Evolutionary conservation across 345 rosid species (phyloP), one percentile per base, ranked within the genome.

Genomic region (Populus simonii): DNA sequence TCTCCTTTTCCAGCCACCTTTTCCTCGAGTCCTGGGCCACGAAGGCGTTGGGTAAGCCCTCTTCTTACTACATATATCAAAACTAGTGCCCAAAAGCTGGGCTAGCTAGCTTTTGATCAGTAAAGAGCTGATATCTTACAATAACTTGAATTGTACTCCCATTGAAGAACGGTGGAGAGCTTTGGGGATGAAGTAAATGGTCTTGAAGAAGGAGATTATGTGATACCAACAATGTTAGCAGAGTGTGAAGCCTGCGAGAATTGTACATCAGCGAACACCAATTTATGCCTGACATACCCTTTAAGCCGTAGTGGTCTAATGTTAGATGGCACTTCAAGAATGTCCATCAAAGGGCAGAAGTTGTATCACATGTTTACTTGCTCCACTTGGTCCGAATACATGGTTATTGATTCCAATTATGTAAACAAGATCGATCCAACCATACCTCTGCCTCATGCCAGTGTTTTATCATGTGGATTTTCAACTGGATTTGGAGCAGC

Each of bases 1-100:
- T 23, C 1, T 43, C 15, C 39, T 57, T 79, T 66, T 38, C 43
- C 13, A 89, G 79, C 89, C 85, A 51, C 85, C 86, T 8, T 92
- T 82, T 61, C 94, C 94, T 84, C 86, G 94, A 68, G 88, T 89
- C 81, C 74, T 91, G 17, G 94, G 94, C n/a, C 97, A 91, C 66
- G 97, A 92, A 86, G 97, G 93, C 4, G 93, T 88, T 20, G 94
- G 97, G 97, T 91, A 49, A 82, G 82, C 5, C 8, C 51, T 31
- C 13, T 27, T 27, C 18, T 66, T 25, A 13, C n/a, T 11, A 29
- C 4, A 15, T 62, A 22, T 8, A 10, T 35, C n/a, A 38, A 9
- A 41, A 41, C 45, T 41, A 20, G 29, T 6, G 3, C 22, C 6
- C 35, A 10, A 15, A 65, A 2, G 15, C 35, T 65, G 35, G 35